phyloP scores from a whole-genome alignment of 78 protist genomes.

The Pigoraptor vietnamica region DNA sequence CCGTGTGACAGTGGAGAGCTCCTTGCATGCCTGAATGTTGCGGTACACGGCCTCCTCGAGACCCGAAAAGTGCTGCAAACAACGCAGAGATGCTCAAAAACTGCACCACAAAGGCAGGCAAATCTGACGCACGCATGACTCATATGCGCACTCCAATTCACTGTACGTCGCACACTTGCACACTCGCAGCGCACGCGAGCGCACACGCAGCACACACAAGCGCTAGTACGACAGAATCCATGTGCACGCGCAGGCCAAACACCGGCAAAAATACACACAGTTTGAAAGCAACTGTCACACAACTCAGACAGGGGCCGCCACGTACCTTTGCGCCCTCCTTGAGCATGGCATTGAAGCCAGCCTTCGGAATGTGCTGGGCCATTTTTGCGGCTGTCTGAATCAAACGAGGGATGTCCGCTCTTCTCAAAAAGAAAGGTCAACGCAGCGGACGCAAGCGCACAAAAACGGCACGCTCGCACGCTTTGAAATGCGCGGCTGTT shows the following conservation, averaged over 20 bases:
- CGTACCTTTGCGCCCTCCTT: constrained; percentile 35
- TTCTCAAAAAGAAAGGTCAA: background rate
- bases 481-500: background rate
- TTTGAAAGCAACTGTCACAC: background rate
- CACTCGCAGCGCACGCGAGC: background rate
- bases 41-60: constrained; percentile 90
- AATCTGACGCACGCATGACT: background rate
- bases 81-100: background rate
- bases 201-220: background rate
- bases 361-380: constrained; percentile 34
- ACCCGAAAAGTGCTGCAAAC: constrained; percentile 52
- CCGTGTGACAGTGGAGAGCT: constrained; percentile 79
- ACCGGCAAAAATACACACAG: background rate
- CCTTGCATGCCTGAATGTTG: constrained; percentile 93
- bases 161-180: background rate
- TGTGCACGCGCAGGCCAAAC: too few species aligned
- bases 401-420: background rate
- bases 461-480: too few species aligned
- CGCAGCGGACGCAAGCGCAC: too few species aligned
- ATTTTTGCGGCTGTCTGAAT: background rate
- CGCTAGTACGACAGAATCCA: background rate
- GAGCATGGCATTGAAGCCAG: constrained; percentile 38
- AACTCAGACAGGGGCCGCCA: background rate
- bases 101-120: constrained; percentile 2
- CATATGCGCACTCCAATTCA: background rate